phyloP scores from a whole-genome alignment of 2,329 filamentous ascomycete genomes.

The Metarhizium sp. region DNA sequence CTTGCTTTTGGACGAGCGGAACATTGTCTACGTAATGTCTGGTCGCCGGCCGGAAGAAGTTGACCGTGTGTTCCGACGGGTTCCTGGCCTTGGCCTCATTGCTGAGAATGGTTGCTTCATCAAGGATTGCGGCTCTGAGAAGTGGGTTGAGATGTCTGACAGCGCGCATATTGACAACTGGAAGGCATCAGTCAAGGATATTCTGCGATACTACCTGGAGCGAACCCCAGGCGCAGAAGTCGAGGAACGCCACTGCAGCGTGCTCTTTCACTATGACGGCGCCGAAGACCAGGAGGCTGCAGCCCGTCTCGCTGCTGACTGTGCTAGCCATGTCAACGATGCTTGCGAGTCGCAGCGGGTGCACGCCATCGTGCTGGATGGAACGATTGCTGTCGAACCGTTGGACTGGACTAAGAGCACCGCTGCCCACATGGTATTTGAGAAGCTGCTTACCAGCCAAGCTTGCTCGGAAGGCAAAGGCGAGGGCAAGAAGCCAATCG shows the following conservation, averaged over 20 bases:
- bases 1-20: slow-evolving; percentile 67
- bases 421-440: slow-evolving; percentile 66
- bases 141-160: slow-evolving; percentile 75
- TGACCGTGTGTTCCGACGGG: slow-evolving; percentile 73
- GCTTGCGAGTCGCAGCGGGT: slow-evolving; percentile 77
- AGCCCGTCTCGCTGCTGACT: slow-evolving; percentile 74
- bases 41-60: slow-evolving; percentile 80
- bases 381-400: slow-evolving; percentile 76
- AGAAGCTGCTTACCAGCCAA: slow-evolving; percentile 40
- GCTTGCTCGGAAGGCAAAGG: slow-evolving; percentile 15
- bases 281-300: slow-evolving; percentile 70
- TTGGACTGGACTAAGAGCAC: slow-evolving; percentile 81
- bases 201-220: slow-evolving; percentile 83
- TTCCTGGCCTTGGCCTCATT: slow-evolving; percentile 78
- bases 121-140: slow-evolving; percentile 55
- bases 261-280: slow-evolving; percentile 84
- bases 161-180: slow-evolving; percentile 60
- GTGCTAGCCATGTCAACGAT: slow-evolving; percentile 91
- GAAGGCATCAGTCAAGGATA: slow-evolving; percentile 75
- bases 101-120: slow-evolving; percentile 94
- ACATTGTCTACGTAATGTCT: slow-evolving; percentile 91
- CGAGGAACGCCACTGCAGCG: slow-evolving; percentile 83
- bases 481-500: slow-evolving; percentile 39
- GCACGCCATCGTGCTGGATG: slow-evolving; percentile 72
- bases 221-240: slow-evolving; percentile 81